phyloP scores from a whole-genome alignment of 352 stramenopile species.

The Phytopythium delawarense region DNA sequence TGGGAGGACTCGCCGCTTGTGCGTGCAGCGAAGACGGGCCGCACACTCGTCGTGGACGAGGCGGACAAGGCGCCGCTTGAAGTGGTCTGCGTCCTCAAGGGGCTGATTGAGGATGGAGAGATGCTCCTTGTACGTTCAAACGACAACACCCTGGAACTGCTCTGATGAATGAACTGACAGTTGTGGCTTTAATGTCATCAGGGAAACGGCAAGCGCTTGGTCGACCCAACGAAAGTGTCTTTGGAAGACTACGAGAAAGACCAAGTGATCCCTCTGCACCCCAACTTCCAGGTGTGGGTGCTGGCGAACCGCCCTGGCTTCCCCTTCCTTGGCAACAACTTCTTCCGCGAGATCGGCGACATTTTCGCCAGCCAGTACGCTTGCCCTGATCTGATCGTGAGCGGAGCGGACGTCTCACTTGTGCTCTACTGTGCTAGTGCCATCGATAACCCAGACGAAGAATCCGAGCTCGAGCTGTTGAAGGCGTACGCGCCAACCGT shows the following conservation, averaged over 20 bases:
- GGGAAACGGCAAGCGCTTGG: conserved; percentile 85
- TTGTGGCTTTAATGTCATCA: conserved; percentile 7
- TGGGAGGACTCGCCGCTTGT: conserved; percentile 95
- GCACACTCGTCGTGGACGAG: conserved; percentile 94
- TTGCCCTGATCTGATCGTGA: not conserved
- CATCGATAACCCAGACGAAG: conserved; percentile 90
- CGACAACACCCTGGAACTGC: not conserved
- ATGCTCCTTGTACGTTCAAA: conserved; percentile 77
- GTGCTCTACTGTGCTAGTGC: conserved; percentile 22
- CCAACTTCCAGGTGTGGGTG: conserved; percentile 92
- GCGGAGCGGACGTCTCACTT: not conserved
- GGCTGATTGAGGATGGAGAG: conserved; percentile 94
- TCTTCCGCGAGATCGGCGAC: conserved; percentile 93
- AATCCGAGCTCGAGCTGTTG: conserved; percentile 90
- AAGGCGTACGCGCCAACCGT: conserved; percentile 88
- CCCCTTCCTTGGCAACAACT: conserved; percentile 97
- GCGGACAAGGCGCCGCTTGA: conserved; percentile 96
- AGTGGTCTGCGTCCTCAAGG: conserved; percentile 95
- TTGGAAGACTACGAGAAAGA: conserved; percentile 57
- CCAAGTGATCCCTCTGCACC: conserved; percentile 90
- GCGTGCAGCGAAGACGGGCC: conserved; percentile 87
- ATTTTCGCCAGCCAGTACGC: conserved; percentile 90
- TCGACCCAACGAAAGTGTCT: conserved; percentile 64
- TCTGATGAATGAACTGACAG: not conserved
- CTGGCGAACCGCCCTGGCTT: conserved; percentile 95